These are phyloP conservation scores for Ophiostoma sp. DNA, from an alignment of 2,329 filamentous ascomycete species.

Conservation along the genomic window DNA sequence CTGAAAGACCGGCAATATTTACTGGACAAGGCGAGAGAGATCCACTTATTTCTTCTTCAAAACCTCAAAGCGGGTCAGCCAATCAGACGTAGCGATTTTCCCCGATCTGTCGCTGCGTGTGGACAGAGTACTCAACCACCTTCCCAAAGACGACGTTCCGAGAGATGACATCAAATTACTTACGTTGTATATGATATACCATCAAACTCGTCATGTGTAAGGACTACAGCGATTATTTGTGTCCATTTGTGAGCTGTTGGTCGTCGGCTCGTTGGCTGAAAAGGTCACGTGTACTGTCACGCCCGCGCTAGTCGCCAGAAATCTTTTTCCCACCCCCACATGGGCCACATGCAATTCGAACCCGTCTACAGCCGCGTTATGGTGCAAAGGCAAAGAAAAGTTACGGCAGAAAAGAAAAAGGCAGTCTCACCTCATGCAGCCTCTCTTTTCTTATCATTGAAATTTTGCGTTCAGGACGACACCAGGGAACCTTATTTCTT, in stretches of 20 bases:
- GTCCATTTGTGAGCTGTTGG: not conserved
- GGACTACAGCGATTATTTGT: too few relatives aligned
- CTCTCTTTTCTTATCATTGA: constrained; percentile 15
- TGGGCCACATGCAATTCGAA: constrained; percentile 14
- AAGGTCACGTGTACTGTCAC: not conserved
- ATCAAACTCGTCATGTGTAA: too few relatives aligned
- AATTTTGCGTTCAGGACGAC: constrained; percentile 1
- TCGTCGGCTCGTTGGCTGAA: too few relatives aligned
- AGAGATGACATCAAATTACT: too few relatives aligned
- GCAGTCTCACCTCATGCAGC: constrained; percentile 17
- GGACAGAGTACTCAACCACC: not conserved
- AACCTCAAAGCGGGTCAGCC: not conserved
- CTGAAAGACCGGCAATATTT: not conserved
- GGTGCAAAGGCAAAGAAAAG: not conserved
- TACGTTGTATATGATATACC: too few relatives aligned
- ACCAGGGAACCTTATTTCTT: not conserved
- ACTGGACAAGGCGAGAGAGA: not conserved
- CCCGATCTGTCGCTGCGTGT: not conserved
- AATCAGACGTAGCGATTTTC: not conserved
- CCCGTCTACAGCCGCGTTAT: constrained; percentile 12
- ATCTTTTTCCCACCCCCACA: constrained; percentile 12
- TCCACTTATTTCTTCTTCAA: not conserved
- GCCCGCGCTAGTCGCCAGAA: constrained; percentile 2
- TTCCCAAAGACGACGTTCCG: not conserved
- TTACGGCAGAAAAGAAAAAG: not conserved